Conservation (phyloP, 208 protist species). For the Wallacemonas sp. region DNA sequence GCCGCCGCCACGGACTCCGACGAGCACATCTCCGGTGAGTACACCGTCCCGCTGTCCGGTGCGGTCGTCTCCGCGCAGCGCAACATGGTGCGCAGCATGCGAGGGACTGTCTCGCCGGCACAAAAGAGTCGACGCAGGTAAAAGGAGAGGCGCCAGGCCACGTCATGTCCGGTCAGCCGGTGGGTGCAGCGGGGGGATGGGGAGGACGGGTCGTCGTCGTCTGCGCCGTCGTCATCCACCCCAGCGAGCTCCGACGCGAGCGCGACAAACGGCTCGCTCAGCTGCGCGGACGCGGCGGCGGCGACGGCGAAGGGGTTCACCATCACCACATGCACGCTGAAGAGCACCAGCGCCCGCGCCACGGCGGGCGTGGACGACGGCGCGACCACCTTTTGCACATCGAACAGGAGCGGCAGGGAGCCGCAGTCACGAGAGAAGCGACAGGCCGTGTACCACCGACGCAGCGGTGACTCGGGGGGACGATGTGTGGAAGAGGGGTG, state of each 20-base stretch:
- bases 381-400: slow-evolving; percentile 6
- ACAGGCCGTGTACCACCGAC: slow-evolving; percentile 7
- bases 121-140: slow-evolving; percentile 34
- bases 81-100: slow-evolving; percentile 32
- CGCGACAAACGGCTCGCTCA: not conserved
- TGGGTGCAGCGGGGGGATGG: not conserved
- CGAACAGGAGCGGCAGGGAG: slow-evolving; percentile 27
- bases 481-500: too few relatives aligned
- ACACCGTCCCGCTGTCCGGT: not conserved
- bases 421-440: slow-evolving; percentile 10
- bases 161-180: not conserved
- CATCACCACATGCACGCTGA: slow-evolving; percentile 20
- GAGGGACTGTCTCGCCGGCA: slow-evolving; percentile 26
- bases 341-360: not conserved
- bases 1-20: not conserved
- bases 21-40: slow-evolving; percentile 14
- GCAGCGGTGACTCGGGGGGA: not conserved
- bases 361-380: not conserved
- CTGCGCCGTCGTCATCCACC: not conserved
- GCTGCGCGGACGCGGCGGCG: slow-evolving; percentile 19
- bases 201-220: not conserved
- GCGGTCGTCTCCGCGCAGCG: not conserved
- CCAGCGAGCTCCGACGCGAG: not conserved
- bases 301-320: slow-evolving; percentile 39
- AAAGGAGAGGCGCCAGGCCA: slow-evolving; percentile 25